A percentile compares a stretch with the other conserved stretches of the same genome.
phyloP scores from a whole-genome alignment of 345 rosid species.

The Populus ilicifolia region DNA sequence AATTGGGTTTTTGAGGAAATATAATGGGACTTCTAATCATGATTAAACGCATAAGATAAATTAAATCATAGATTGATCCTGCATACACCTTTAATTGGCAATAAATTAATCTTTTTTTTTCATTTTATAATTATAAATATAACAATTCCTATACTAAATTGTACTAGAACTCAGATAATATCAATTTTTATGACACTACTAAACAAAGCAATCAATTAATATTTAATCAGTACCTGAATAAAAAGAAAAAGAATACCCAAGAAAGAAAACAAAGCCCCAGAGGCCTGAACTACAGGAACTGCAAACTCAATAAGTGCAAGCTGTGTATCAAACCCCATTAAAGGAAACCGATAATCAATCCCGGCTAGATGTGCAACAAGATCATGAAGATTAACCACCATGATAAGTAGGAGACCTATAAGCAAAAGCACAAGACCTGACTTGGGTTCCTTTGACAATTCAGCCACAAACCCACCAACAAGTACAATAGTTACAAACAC shows the following conservation, averaged over 20 bases:
- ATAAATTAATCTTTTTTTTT: too few species aligned
- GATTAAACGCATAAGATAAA: too few species aligned
- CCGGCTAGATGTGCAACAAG: constrained; percentile 77
- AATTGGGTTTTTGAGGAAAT: background rate
- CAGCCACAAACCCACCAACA: constrained; percentile 51
- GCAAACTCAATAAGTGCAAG: constrained; percentile 71
- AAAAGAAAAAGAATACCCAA: constrained; percentile 58
- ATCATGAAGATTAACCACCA: constrained; percentile 61
- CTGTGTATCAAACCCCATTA: constrained; percentile 65
- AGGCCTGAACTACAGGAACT: constrained; percentile 56
- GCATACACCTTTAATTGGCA: background rate
- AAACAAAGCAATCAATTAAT: background rate
- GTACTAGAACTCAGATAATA: background rate
- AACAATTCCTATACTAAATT: background rate
- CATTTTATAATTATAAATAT: too few species aligned
- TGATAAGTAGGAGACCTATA: constrained; percentile 46
- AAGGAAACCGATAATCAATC: constrained; percentile 51
- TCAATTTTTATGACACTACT: too few species aligned
- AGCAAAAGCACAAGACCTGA: constrained; percentile 65
- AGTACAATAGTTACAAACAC: constrained; percentile 58
- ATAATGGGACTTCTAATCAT: too few species aligned
- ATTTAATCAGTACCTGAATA: constrained; percentile 51
- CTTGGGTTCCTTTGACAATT: constrained; percentile 59
- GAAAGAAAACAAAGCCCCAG: constrained; percentile 59
- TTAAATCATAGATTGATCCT: background rate